Conservation (phyloP, 2,329 filamentous ascomycete species). For the Aspergillus fumigatiaffinis region DNA sequence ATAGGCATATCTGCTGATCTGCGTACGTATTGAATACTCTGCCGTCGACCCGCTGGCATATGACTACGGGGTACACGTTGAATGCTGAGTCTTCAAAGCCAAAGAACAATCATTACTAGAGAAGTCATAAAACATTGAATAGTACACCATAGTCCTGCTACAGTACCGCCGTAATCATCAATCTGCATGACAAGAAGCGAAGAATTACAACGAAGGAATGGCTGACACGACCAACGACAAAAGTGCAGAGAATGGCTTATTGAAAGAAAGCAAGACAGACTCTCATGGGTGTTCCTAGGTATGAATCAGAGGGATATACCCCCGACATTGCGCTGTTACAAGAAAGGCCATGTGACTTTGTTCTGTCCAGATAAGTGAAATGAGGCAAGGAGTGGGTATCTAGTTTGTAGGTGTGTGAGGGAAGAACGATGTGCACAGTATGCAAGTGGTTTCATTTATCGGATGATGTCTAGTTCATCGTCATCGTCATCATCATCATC, state of each 20-base stretch:
- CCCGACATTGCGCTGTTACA: not conserved
- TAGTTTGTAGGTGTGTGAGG: not conserved
- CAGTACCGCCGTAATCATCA: not conserved
- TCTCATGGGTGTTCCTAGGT: not conserved
- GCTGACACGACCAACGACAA: not conserved
- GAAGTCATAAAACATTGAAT: not conserved
- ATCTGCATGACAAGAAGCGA: not conserved
- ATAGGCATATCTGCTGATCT: too few species aligned
- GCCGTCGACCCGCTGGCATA: not conserved
- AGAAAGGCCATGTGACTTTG: not conserved
- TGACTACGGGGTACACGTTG: not conserved
- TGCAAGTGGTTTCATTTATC: not conserved
- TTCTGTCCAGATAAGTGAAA: not conserved
- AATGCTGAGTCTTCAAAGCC: not conserved
- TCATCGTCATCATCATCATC: conserved; percentile 53
- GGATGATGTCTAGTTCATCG: conserved; percentile 49
- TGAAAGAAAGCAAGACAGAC: not conserved
- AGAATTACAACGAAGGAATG: not conserved
- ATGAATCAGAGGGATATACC: not conserved
- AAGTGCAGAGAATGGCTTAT: not conserved
- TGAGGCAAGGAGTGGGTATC: not conserved
- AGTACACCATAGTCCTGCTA: conserved; percentile 9
- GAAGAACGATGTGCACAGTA: not conserved
- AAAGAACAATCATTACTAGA: not conserved
- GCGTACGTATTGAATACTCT: too few species aligned